Evolutionary conservation across 345 rosid genomes (phyloP).

Genomic region (Rhodamnia argentea): DNA sequence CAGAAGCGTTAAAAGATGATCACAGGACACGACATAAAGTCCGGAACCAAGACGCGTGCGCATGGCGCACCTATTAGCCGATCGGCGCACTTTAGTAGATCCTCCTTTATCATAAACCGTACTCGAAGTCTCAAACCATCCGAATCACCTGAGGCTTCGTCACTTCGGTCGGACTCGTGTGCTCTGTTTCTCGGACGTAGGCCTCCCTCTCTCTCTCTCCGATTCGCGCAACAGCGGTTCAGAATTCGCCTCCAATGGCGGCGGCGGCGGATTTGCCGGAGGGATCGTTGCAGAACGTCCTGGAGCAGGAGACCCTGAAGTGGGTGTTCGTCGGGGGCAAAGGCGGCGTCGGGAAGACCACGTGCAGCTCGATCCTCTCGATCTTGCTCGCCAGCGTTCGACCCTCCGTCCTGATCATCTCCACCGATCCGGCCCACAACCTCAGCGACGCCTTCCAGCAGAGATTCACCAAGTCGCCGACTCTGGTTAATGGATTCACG

Average conservation of each 20-base stretch:
- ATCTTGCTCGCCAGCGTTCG: constrained; percentile 73
- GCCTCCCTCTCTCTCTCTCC: background rate
- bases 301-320: constrained; percentile 80
- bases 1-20: background rate
- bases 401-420: constrained; percentile 90
- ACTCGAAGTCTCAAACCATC: background rate
- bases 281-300: constrained; percentile 61
- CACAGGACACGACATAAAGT: background rate
- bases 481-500: constrained; percentile 84
- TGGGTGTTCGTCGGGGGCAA: constrained; percentile 99
- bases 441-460: constrained; percentile 99
- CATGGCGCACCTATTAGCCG: background rate
- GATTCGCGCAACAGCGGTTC: background rate
- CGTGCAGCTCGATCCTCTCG: constrained; percentile 87
- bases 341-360: constrained; percentile 98
- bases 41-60: background rate
- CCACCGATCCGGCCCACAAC: constrained; percentile 99
- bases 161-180: background rate
- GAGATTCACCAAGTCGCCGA: constrained; percentile 79
- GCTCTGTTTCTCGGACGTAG: background rate
- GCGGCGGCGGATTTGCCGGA: constrained; percentile 45
- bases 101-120: background rate
- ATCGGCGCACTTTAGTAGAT: background rate
- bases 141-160: background rate
- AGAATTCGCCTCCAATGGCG: constrained; percentile 4